Evolutionary conservation across 2,329 filamentous ascomycete genomes (phyloP).

Genomic region (Colletotrichum caudatum): DNA sequence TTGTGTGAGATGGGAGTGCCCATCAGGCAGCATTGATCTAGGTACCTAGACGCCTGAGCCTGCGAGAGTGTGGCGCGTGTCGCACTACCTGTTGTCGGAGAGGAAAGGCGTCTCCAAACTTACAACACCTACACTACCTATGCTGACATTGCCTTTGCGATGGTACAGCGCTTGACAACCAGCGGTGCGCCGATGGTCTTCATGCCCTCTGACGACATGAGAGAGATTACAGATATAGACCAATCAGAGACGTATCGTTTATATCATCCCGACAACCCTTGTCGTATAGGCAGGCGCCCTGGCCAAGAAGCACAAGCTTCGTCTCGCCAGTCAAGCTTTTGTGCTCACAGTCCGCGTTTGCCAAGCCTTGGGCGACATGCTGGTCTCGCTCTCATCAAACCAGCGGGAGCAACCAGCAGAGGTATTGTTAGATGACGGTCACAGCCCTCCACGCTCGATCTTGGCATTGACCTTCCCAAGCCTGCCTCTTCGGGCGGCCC

Average conservation of each 20-base stretch:
- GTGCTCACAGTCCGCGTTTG: slow-evolving; percentile 36
- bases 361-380: slow-evolving; percentile 35
- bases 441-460: slow-evolving; percentile 34
- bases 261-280: slow-evolving; percentile 13
- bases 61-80: slow-evolving; percentile 8
- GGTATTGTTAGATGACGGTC: slow-evolving; percentile 27
- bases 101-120: background rate
- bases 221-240: background rate
- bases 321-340: slow-evolving; percentile 36
- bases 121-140: background rate
- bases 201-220: slow-evolving; percentile 17
- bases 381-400: slow-evolving; percentile 35
- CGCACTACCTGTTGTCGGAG: background rate
- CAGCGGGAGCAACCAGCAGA: slow-evolving; percentile 17
- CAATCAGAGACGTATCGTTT: slow-evolving; percentile 4
- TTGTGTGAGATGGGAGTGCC: background rate
- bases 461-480: slow-evolving; percentile 24
- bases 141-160: background rate
- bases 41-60: background rate
- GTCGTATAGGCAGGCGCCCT: background rate
- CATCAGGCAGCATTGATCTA: slow-evolving; percentile 23
- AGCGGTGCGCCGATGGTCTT: background rate
- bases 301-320: slow-evolving; percentile 38
- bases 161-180: background rate
- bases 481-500: slow-evolving; percentile 14